Conservation (phyloP, 75 land plant genomes). For the Picea sitchensis region DNA sequence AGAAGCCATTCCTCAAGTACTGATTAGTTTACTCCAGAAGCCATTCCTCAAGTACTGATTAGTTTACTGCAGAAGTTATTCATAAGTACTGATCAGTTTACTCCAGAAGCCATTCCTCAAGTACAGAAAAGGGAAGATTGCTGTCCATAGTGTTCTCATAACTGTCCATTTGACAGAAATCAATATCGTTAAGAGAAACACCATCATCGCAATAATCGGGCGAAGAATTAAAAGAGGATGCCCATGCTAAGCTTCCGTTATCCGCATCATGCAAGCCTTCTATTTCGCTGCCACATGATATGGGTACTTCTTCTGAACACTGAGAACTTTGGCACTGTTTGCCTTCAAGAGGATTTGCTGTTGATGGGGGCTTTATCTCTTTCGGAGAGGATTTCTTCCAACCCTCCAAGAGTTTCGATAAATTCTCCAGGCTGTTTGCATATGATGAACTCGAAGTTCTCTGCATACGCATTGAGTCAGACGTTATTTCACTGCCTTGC, state of each 20-base stretch:
- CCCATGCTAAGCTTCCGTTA: neutral
- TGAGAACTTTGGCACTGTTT: neutral
- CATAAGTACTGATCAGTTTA: no score
- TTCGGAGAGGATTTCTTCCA: constrained; percentile 52
- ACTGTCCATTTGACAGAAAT: neutral
- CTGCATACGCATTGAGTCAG: neutral
- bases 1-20: no score
- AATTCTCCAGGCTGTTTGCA: constrained; percentile 62
- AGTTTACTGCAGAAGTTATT: no score
- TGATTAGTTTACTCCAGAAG: constrained; percentile 19
- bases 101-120: constrained; percentile 17
- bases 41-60: constrained; percentile 1
- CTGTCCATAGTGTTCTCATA: neutral
- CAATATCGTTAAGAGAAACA: neutral
- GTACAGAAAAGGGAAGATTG: constrained; percentile 20
- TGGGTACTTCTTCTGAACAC: constrained; percentile 14
- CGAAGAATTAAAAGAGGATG: neutral
- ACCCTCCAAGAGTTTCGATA: constrained; percentile 49
- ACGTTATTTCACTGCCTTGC: neutral
- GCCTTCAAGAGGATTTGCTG: neutral
- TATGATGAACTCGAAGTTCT: constrained; percentile 17
- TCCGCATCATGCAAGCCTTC: neutral
- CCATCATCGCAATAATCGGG: neutral
- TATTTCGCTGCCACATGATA: constrained; percentile 3
- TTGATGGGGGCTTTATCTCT: neutral